Evolutionary conservation across 2,329 filamentous ascomycete species (phyloP).

Genomic region (Myriosclerotinia scirpicola): DNA sequence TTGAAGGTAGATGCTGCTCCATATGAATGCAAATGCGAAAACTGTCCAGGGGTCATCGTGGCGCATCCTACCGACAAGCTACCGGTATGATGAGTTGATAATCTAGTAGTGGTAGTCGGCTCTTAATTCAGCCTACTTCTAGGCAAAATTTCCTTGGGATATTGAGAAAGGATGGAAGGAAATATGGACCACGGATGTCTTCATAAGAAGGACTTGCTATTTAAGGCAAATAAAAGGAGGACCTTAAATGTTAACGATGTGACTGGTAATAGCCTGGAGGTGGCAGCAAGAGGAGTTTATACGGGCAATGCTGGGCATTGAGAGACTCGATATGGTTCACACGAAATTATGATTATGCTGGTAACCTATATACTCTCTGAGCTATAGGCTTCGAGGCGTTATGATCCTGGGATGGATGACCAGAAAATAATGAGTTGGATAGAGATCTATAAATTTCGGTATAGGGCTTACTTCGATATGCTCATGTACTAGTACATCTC

Average conservation of each 20-base stretch:
- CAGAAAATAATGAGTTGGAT: neutral
- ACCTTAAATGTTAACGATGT: neutral
- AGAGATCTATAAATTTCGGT: too few species aligned
- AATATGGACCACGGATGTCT: neutral
- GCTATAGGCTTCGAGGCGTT: neutral
- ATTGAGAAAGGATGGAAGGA: neutral
- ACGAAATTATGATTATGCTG: neutral
- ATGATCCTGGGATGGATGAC: neutral
- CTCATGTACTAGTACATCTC: neutral
- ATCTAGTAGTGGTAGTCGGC: neutral
- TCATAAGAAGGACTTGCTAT: neutral
- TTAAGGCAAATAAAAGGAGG: neutral
- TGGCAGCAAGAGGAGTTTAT: neutral
- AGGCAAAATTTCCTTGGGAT: neutral
- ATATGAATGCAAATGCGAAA: slow-evolving; percentile 28
- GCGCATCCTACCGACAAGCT: slow-evolving; percentile 23
- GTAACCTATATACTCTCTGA: neutral
- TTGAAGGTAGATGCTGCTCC: slow-evolving; percentile 30
- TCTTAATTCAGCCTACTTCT: neutral
- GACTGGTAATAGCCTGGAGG: too few species aligned
- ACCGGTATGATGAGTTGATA: slow-evolving; percentile 23
- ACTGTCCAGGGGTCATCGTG: slow-evolving; percentile 26
- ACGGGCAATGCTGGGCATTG: neutral
- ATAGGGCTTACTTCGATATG: neutral
- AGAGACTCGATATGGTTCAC: neutral